Evolutionary conservation across 163 green algal genomes (phyloP).

Genomic region (Prototheca stagnorum): DNA sequence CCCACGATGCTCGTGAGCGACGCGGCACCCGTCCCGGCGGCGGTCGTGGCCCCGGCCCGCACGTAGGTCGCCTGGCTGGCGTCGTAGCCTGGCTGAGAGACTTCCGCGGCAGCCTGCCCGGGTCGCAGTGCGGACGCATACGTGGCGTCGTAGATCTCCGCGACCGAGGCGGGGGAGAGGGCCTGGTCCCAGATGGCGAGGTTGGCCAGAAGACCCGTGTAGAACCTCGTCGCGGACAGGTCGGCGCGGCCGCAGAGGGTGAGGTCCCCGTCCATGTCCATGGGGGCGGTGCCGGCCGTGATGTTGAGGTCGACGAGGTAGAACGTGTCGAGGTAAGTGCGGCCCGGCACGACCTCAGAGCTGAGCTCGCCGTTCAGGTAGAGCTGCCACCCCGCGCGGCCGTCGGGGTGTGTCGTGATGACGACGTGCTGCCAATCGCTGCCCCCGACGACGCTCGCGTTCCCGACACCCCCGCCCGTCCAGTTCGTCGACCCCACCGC

Average conservation of each 20-base stretch:
- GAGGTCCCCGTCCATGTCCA: constrained; percentile 29
- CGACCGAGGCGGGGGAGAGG: not conserved
- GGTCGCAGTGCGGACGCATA: too few relatives aligned
- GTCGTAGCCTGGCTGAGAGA: too few relatives aligned
- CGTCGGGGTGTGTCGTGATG: constrained; percentile 18
- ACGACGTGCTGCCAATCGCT: constrained; percentile 39
- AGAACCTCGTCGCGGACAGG: constrained; percentile 18
- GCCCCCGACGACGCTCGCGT: not conserved
- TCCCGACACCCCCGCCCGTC: not conserved
- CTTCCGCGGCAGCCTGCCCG: too few relatives aligned
- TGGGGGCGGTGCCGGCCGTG: constrained; percentile 24
- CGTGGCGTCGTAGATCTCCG: not conserved
- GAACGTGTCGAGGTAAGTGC: not conserved
- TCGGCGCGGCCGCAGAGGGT: constrained; percentile 27
- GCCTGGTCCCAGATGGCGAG: constrained; percentile 21
- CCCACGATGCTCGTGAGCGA: too few relatives aligned
- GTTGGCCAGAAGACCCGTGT: constrained; percentile 20
- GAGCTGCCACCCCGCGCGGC: constrained; percentile 15
- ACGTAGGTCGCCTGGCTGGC: too few relatives aligned
- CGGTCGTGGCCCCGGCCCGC: too few relatives aligned
- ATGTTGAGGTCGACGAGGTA: not conserved
- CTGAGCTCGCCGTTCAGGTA: constrained; percentile 21
- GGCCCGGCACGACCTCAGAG: constrained; percentile 2
- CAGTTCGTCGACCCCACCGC: constrained; percentile 2
- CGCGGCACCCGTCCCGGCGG: too few relatives aligned